Percentiles rank a stretch among this genome's conserved stretches.
Evolutionary conservation across 2,329 filamentous ascomycete genomes (phyloP).

Genomic region (Cryphonectria naterciae): DNA sequence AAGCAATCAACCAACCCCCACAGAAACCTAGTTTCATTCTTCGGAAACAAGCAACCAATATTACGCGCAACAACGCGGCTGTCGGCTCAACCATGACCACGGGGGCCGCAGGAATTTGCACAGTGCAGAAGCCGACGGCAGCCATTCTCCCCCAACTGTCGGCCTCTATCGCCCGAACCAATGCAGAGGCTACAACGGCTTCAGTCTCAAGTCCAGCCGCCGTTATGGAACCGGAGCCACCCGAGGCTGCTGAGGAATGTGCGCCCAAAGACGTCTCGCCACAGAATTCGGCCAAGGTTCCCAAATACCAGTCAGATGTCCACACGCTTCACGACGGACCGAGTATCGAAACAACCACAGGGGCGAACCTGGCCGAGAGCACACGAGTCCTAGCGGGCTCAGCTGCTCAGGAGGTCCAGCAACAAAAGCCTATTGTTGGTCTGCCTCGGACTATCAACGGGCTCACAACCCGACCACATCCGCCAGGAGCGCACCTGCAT

Average conservation of each 20-base stretch:
- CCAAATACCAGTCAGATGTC: not conserved
- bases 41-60: not conserved
- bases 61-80: not conserved
- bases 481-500: not conserved
- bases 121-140: not conserved
- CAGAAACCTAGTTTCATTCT: not conserved
- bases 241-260: no score
- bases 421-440: constrained; percentile 10
- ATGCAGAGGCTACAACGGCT: not conserved
- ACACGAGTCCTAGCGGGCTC: not conserved
- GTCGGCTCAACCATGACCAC: not conserved
- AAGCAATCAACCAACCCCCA: no score
- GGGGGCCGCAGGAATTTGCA: not conserved
- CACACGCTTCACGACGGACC: not conserved
- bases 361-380: not conserved
- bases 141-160: not conserved
- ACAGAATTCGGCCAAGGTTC: no score
- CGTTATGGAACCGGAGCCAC: not conserved
- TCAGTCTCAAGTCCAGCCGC: not conserved
- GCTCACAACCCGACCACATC: constrained; percentile 3
- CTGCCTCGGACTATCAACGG: constrained; percentile 24
- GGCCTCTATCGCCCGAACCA: not conserved
- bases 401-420: not conserved
- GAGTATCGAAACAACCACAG: not conserved
- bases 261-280: not conserved